A percentile compares a stretch with the other conserved stretches of the same genome.
phyloP scores from a whole-genome alignment of 1,284 basidiomycete species.

The Cryptococcus sp. region DNA sequence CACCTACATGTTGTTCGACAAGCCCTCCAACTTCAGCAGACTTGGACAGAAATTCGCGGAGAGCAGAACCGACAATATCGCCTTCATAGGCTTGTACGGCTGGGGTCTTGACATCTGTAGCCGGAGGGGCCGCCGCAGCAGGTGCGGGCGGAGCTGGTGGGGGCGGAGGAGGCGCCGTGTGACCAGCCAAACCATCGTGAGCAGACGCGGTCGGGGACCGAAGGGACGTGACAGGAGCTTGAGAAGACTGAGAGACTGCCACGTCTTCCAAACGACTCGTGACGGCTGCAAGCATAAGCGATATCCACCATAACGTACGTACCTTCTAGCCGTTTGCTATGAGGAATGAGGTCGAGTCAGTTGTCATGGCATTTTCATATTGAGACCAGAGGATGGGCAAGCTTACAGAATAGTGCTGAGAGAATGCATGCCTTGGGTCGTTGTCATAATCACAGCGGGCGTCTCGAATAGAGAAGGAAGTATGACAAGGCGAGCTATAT shows the following conservation, averaged over 20 bases:
- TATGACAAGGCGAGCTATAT: too few species aligned
- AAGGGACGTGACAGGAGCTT: conserved; percentile 23
- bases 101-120: conserved; percentile 57
- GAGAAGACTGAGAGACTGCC: conserved; percentile 57
- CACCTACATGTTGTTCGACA: conserved; percentile 75
- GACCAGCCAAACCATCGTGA: conserved; percentile 43
- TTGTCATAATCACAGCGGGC: not conserved
- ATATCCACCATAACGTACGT: conserved; percentile 30
- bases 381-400: conserved; percentile 41
- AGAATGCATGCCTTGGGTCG: conserved; percentile 42
- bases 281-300: conserved; percentile 66
- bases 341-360: conserved; percentile 54
- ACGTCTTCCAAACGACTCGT: conserved; percentile 94
- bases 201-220: conserved; percentile 46
- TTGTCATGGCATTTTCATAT: too few species aligned
- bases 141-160: conserved; percentile 55
- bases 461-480: not conserved
- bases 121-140: conserved; percentile 43
- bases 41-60: conserved; percentile 72
- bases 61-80: conserved; percentile 66
- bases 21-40: conserved; percentile 73
- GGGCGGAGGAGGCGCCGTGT: conserved; percentile 41
- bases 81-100: conserved; percentile 75
- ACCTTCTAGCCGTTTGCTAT: conserved; percentile 61
- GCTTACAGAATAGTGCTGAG: conserved; percentile 50